These are phyloP conservation scores for Favolaschia claudopus DNA, from an alignment of 768 basidiomycete species.

Conservation along the genomic window DNA sequence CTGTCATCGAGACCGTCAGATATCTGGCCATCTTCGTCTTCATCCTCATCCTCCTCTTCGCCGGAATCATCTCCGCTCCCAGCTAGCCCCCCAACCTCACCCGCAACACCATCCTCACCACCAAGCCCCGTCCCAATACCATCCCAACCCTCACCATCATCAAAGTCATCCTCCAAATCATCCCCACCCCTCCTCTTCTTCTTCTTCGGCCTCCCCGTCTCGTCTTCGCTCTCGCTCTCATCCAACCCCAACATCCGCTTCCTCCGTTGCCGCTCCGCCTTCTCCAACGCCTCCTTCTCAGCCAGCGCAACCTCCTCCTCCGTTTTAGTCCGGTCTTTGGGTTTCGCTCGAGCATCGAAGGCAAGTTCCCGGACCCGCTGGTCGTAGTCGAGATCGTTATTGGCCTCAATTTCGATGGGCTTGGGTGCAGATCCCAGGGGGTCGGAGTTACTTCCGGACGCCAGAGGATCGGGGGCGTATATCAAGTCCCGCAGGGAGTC, in stretches of 20 bases:
- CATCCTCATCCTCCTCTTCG: conserved; percentile 49
- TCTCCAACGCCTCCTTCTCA: conserved; percentile 85
- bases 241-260: conserved; percentile 88
- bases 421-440: conserved; percentile 38
- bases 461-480: conserved; percentile 60
- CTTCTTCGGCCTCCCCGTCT: conserved; percentile 46
- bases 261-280: conserved; percentile 79
- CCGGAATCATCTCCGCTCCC: conserved; percentile 46
- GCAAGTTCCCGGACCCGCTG: conserved; percentile 90
- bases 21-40: conserved; percentile 64
- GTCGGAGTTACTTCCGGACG: conserved; percentile 46
- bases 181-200: conserved; percentile 74
- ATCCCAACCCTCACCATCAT: conserved; percentile 51
- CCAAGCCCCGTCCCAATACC: conserved; percentile 51
- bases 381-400: conserved; percentile 86
- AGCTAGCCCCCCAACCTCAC: conserved; percentile 41
- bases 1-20: conserved; percentile 42
- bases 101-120: conserved; percentile 38
- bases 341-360: conserved; percentile 91
- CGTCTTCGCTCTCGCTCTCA: conserved; percentile 71
- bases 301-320: conserved; percentile 93
- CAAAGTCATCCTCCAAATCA: conserved; percentile 91
- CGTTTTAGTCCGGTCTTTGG: conserved; percentile 95
- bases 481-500: conserved; percentile 80
- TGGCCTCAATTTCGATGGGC: conserved; percentile 35